Conservation (phyloP, 441 rosid species). For the Populus trichocarpa region DNA sequence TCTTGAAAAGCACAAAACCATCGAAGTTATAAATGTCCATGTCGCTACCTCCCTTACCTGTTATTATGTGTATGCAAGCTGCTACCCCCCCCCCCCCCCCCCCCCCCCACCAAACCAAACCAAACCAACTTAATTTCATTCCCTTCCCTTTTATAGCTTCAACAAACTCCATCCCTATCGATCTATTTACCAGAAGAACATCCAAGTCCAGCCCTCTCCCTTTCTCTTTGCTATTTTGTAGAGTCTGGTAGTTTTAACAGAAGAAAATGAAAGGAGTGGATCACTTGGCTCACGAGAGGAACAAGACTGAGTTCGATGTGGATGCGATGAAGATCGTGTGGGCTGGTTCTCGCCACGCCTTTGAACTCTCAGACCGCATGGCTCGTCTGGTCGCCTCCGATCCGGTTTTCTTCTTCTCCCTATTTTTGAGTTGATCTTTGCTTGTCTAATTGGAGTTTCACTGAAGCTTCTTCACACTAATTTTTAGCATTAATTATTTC, state of each 20-base stretch:
- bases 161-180: too few species aligned
- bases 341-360: slow-evolving; percentile 87
- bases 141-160: too few species aligned
- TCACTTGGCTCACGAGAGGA: slow-evolving; percentile 66
- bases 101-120: too few species aligned
- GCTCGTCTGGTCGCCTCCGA: slow-evolving; percentile 87
- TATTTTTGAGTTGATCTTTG: background rate
- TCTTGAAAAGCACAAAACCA: too few species aligned
- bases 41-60: too few species aligned
- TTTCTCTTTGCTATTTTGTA: background rate
- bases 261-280: slow-evolving; percentile 53
- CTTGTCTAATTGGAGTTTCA: background rate
- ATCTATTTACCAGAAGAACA: too few species aligned
- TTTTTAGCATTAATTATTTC: background rate
- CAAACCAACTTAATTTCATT: too few species aligned
- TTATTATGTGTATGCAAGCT: too few species aligned
- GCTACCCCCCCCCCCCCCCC: too few species aligned
- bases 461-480: background rate
- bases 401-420: slow-evolving; percentile 47
- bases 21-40: too few species aligned
- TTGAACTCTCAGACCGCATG: slow-evolving; percentile 74
- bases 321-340: slow-evolving; percentile 88
- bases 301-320: slow-evolving; percentile 69
- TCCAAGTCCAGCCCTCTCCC: background rate
- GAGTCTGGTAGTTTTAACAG: background rate